Evolutionary conservation across 1,139 yeast genomes (phyloP).

Genomic region (Yamadazyma sp.): DNA sequence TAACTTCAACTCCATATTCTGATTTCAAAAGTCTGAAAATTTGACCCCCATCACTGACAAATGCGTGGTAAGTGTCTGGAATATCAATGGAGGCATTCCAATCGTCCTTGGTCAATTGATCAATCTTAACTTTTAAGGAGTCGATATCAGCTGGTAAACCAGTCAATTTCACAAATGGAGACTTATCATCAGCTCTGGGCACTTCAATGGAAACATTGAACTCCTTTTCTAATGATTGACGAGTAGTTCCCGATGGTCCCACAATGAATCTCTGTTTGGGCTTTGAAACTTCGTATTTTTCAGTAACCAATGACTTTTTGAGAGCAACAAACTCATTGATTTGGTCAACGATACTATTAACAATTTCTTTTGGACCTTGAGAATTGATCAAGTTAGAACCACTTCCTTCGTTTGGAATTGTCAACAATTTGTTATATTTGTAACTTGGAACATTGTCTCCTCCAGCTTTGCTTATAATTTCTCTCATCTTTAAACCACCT

Average conservation of each 20-base stretch:
- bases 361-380: conserved; percentile 76
- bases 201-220: conserved; percentile 63
- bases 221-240: conserved; percentile 72
- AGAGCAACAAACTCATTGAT: conserved; percentile 64
- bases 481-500: conserved; percentile 73
- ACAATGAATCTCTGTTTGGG: conserved; percentile 76
- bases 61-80: conserved; percentile 58
- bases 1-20: conserved; percentile 60
- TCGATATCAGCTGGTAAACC: conserved; percentile 67
- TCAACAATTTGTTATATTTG: conserved; percentile 58
- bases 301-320: conserved; percentile 62
- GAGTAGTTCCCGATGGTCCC: conserved; percentile 79
- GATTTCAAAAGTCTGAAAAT: conserved; percentile 56
- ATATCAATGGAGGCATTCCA: conserved; percentile 51
- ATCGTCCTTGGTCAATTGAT: conserved; percentile 54
- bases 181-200: conserved; percentile 60
- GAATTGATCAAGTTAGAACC: conserved; percentile 63
- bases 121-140: conserved; percentile 51
- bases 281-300: conserved; percentile 61
- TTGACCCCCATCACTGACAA: conserved; percentile 69
- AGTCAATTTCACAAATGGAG: conserved; percentile 44
- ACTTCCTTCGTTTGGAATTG: conserved; percentile 72
- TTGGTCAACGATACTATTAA: conserved; percentile 64
- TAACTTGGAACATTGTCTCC: conserved; percentile 49
- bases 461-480: conserved; percentile 78